A percentile compares a stretch with the other conserved stretches of the same genome.
Conservation (phyloP, 1,284 basidiomycete species). For the Trichosporon coremiiforme region DNA sequence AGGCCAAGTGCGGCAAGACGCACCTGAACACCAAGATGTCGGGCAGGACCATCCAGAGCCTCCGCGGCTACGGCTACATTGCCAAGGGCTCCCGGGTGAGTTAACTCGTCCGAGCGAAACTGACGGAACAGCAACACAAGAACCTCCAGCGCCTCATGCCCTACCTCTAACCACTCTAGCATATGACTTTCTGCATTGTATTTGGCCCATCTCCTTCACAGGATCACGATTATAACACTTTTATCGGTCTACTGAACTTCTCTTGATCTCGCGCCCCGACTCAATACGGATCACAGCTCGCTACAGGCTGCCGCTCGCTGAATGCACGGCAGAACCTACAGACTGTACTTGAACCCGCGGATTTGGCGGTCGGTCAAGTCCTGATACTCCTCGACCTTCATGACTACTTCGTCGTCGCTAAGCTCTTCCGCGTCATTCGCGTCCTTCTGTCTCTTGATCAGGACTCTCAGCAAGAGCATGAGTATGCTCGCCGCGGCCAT, state of each 20-base stretch:
- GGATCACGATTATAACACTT: not conserved
- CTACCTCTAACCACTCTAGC: slow-evolving; percentile 2
- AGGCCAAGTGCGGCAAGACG: slow-evolving; percentile 43
- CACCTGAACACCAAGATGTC: slow-evolving; percentile 45
- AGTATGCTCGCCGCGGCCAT: slow-evolving; percentile 48
- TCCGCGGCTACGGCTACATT: slow-evolving; percentile 19
- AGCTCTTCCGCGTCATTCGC: slow-evolving; percentile 13
- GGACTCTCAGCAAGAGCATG: slow-evolving; percentile 49
- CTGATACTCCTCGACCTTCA: slow-evolving; percentile 29
- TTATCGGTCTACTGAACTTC: not conserved
- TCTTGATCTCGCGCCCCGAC: too few relatives aligned
- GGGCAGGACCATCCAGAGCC: slow-evolving; percentile 37
- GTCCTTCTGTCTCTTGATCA: slow-evolving; percentile 51
- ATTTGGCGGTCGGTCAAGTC: slow-evolving; percentile 48
- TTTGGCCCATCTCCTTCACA: not conserved
- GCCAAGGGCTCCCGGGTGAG: not conserved
- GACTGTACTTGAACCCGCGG: slow-evolving; percentile 43
- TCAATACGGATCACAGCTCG: too few relatives aligned
- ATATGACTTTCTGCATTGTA: slow-evolving; percentile 17
- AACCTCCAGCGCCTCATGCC: slow-evolving; percentile 9
- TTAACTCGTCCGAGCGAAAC: not conserved
- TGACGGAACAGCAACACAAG: slow-evolving; percentile 8
- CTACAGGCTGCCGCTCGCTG: too few relatives aligned
- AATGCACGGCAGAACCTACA: slow-evolving; percentile 20
- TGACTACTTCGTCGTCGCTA: slow-evolving; percentile 22